These are phyloP conservation scores for Diophrys appendiculata DNA, from an alignment of 73 alveolate genomes.

Conservation along the genomic window DNA sequence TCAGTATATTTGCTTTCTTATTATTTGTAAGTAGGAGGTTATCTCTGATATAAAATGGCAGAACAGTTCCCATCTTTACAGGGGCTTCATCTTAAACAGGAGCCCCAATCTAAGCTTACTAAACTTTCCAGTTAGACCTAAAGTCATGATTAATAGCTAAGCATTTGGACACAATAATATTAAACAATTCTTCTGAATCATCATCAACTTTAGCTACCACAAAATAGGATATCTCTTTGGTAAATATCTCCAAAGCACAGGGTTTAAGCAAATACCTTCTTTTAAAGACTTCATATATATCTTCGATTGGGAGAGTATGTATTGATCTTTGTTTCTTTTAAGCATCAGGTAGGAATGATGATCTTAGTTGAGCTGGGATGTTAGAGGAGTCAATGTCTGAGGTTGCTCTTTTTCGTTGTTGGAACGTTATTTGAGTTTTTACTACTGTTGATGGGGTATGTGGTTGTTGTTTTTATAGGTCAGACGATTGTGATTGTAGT, in stretches of 20 bases:
- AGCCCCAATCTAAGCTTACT: too few species aligned
- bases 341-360: too few species aligned
- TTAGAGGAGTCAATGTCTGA: too few species aligned
- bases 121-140: not conserved
- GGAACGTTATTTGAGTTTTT: too few species aligned
- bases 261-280: constrained; percentile 8
- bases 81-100: not conserved
- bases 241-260: constrained; percentile 11
- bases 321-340: not conserved
- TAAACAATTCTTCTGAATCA: not conserved
- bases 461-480: too few species aligned
- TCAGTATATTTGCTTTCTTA: not conserved
- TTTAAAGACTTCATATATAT: not conserved
- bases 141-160: not conserved
- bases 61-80: not conserved
- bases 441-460: too few species aligned
- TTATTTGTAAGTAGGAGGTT: not conserved
- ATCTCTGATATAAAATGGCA: not conserved
- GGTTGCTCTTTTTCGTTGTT: too few species aligned
- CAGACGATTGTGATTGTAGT: too few species aligned
- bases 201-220: not conserved
- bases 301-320: not conserved
- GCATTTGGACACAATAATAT: not conserved
- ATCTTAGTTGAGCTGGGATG: too few species aligned
- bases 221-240: not conserved